Base-by-base conservation (phyloP, 345 rosid species). In the Carallia brachiata region DNA sequence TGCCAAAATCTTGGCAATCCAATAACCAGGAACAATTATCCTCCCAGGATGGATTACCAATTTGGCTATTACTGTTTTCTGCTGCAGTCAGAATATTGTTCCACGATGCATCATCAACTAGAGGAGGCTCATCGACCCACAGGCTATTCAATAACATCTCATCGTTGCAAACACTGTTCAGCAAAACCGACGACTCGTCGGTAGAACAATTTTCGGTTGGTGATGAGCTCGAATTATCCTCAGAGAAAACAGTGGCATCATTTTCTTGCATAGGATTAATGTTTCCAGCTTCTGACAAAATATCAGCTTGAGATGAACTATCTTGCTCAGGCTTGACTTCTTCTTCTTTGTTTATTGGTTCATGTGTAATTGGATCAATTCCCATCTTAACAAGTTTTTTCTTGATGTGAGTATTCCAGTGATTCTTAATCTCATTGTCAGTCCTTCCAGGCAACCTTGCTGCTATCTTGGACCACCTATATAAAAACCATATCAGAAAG, bases 351-450 rank as follows among this genome's bases (percentile, higher is more conserved):
- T 73, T 58, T 31, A 91, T 78, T 36, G 90, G 93, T 72, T 91
- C 83, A 70, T 94, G 98, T 8, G 97, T 94, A 34, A 80, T 80
- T 15, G 98, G 98, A 71, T 94, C 96, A 66, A 94, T 94, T 63
- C 97, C 98, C 95, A 89, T 86, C 82, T 88, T 94, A 6, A 94
- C 23, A 67, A 94, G 97, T 83, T 90, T 94, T 69, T 94, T 91
- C 90, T 94, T 94, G 75, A 94, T 94, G 65, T 94, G 97, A 56
- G 98, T 94, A 77, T 94, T 94, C 98, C 98, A 94, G 61, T 94
- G 97, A 28, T 94, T 94, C 81, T 94, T 94, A 48, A 91, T 94
- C 75, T 94, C 98, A 57, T 94, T 94, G 74, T 94, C 98, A 1
- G 98, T 94, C 78, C 98, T 81, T 63, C 98, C 98, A 0, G 97